Evolutionary conservation across 2,329 filamentous ascomycete genomes (phyloP).

Genomic region (Coleophoma eucalyptorum): DNA sequence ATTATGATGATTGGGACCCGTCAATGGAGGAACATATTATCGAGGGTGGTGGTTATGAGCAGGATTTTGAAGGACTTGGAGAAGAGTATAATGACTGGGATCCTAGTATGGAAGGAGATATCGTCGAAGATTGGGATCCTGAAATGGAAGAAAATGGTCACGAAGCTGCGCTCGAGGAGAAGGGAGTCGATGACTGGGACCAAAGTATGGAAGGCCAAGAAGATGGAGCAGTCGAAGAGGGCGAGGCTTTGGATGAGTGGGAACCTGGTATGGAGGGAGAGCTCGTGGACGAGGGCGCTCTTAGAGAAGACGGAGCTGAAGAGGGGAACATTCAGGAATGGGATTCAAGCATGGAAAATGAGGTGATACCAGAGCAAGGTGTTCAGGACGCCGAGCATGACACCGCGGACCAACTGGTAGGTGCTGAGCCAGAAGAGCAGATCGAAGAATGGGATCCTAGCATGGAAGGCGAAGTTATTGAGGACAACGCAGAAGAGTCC

Average conservation of each 20-base stretch:
- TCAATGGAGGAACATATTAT: no score
- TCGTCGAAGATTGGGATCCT: no score
- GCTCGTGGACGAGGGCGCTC: background rate
- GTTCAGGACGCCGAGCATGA: no score
- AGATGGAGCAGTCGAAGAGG: background rate
- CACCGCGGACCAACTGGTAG: no score
- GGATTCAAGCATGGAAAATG: background rate
- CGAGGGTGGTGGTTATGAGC: no score
- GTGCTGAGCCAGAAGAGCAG: background rate
- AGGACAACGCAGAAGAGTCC: conserved; percentile 7
- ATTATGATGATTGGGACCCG: no score
- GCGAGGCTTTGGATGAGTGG: background rate
- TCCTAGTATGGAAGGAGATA: no score
- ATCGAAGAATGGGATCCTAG: background rate
- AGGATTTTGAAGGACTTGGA: no score
- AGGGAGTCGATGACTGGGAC: background rate
- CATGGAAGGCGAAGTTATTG: background rate
- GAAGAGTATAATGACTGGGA: no score
- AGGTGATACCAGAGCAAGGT: background rate
- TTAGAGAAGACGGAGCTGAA: background rate
- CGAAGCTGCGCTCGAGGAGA: background rate
- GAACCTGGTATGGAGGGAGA: background rate
- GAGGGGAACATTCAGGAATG: background rate
- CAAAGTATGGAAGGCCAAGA: background rate
- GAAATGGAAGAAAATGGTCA: no score